Evolutionary conservation across 2,329 filamentous ascomycete species (phyloP).

Genomic region (Diaporthe humulicola): DNA sequence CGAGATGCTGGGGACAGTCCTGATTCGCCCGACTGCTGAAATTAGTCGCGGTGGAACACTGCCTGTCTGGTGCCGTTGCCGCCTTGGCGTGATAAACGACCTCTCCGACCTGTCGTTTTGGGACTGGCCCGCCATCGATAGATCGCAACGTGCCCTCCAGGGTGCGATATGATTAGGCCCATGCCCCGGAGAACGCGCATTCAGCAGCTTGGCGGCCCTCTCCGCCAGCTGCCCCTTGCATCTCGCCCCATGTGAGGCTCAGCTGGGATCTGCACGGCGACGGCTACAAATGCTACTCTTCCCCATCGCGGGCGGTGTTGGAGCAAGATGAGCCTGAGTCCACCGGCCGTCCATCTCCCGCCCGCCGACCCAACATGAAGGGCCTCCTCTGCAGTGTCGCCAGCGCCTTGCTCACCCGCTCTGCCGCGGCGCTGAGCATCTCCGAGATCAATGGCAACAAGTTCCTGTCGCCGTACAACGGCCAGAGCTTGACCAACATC

Average conservation of each 20-base stretch:
- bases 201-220: constrained; percentile 16
- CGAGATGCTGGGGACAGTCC: neutral
- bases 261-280: constrained; percentile 3
- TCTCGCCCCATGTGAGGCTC: constrained; percentile 5
- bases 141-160: constrained; percentile 17
- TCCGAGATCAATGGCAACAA: constrained; percentile 75
- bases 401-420: constrained; percentile 21
- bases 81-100: constrained; percentile 31
- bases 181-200: neutral
- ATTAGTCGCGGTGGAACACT: constrained; percentile 30
- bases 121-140: constrained; percentile 18
- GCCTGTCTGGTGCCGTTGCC: constrained; percentile 13
- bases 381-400: neutral
- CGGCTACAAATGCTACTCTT: constrained; percentile 25
- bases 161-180: constrained; percentile 26
- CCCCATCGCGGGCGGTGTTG: neutral
- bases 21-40: constrained; percentile 6
- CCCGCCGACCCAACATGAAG: constrained; percentile 16
- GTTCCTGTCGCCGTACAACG: constrained; percentile 72
- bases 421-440: constrained; percentile 60
- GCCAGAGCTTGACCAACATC: constrained; percentile 69
- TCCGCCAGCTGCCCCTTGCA: constrained; percentile 18
- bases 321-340: neutral
- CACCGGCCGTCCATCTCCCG: neutral
- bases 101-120: constrained; percentile 23